Evolutionary conservation across 768 basidiomycete species (phyloP).

Genomic region (Lentinula lateritia): DNA sequence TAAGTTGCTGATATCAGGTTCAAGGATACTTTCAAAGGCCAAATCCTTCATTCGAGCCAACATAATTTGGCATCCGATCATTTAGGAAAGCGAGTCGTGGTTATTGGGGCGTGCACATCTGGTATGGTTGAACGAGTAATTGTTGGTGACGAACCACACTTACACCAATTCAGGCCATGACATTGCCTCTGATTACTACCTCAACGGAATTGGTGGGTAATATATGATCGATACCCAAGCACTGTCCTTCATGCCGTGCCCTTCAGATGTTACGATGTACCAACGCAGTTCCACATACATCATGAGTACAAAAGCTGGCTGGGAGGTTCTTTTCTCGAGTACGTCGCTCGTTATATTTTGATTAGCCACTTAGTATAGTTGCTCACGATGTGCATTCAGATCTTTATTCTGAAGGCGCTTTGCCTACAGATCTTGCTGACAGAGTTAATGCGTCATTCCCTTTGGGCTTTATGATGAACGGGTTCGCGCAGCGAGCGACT

Average conservation of each 20-base stretch:
- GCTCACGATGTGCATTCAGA: neutral
- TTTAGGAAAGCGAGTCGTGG: conserved; percentile 56
- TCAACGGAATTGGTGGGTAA: conserved; percentile 27
- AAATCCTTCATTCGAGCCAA: conserved; percentile 44
- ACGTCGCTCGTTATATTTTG: neutral
- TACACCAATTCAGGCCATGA: conserved; percentile 31
- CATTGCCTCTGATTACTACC: conserved; percentile 34
- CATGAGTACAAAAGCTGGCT: conserved; percentile 38
- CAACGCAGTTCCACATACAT: conserved; percentile 53
- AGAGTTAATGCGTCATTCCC: conserved; percentile 43
- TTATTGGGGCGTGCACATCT: conserved; percentile 68
- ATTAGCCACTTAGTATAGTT: too few species aligned
- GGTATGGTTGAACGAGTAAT: conserved; percentile 20
- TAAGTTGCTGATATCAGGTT: neutral
- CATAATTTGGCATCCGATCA: conserved; percentile 45
- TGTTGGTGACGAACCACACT: neutral
- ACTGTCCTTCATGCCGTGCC: neutral
- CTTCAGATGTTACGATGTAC: conserved; percentile 38
- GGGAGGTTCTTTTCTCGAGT: conserved; percentile 14
- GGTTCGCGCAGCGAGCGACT: conserved; percentile 25
- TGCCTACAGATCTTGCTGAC: conserved; percentile 47
- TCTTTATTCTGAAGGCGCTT: conserved; percentile 41
- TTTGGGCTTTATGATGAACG: conserved; percentile 14
- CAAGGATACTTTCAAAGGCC: conserved; percentile 45
- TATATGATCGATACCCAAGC: neutral